Percentiles rank a stretch among this genome's conserved stretches.
These are phyloP conservation scores for Petasospora fabianii DNA, from an alignment of 1,139 yeast genomes.

Conservation along the genomic window DNA sequence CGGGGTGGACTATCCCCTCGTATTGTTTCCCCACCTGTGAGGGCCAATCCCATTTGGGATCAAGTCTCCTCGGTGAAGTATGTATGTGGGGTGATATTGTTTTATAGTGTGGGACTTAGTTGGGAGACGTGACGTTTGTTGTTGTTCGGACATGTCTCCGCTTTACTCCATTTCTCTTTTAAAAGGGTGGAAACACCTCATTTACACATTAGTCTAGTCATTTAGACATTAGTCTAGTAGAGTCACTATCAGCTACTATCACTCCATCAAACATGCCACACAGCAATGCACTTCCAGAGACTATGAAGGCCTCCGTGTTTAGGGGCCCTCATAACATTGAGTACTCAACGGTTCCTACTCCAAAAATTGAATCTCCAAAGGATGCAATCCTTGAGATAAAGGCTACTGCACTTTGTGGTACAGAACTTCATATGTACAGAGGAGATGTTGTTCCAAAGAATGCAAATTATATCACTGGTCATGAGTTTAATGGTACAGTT, in stretches of 20 bases:
- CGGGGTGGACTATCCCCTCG: too few relatives aligned
- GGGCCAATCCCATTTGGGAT: neutral
- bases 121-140: neutral
- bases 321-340: conserved; percentile 45
- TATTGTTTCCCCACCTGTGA: too few relatives aligned
- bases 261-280: conserved; percentile 8
- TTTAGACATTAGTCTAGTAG: too few relatives aligned
- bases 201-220: too few relatives aligned
- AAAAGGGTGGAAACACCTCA: too few relatives aligned
- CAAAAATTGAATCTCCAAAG: conserved; percentile 36
- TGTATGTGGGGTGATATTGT: too few relatives aligned
- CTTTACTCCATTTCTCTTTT: neutral
- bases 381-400: conserved; percentile 53
- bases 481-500: conserved; percentile 78
- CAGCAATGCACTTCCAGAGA: conserved; percentile 12
- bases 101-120: neutral
- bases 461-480: conserved; percentile 50
- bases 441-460: conserved; percentile 45
- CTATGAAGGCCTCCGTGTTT: conserved; percentile 58
- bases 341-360: conserved; percentile 42
- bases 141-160: conserved; percentile 2
- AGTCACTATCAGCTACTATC: too few relatives aligned
- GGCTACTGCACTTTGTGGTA: conserved; percentile 58
- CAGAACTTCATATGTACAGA: conserved; percentile 58
- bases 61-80: neutral